phyloP scores from a whole-genome alignment of 768 basidiomycete genomes.

The Boletus vermiculosoides region DNA sequence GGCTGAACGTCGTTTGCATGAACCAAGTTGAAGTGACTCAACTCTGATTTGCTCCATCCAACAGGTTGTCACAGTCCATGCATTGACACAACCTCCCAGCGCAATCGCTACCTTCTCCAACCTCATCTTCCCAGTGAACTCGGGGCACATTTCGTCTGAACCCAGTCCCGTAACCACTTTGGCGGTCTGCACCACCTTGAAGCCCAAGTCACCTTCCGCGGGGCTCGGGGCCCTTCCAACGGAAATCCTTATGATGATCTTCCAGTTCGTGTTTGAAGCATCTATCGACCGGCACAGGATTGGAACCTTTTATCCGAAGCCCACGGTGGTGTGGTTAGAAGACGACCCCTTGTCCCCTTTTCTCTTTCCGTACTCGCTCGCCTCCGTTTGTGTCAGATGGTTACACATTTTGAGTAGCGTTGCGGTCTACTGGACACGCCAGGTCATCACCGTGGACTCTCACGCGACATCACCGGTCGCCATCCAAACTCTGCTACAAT shows the following conservation, averaged over 20 bases:
- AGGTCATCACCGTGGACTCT: slow-evolving; percentile 17
- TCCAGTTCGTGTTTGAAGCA: slow-evolving; percentile 2
- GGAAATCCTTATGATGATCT: slow-evolving; percentile 8
- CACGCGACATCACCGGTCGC: background rate
- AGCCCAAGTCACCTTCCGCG: background rate
- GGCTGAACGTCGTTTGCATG: too few relatives aligned
- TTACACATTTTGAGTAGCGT: slow-evolving; percentile 10
- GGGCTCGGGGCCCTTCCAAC: background rate
- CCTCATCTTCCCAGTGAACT: background rate
- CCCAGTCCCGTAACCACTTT: background rate
- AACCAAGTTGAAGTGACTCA: background rate
- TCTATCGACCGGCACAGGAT: background rate
- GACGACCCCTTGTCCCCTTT: slow-evolving; percentile 8
- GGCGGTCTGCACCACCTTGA: background rate
- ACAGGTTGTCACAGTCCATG: background rate
- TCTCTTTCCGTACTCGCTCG: slow-evolving; percentile 8
- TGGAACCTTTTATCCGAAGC: background rate
- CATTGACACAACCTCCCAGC: background rate
- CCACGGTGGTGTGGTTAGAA: slow-evolving; percentile 5
- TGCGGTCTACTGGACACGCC: slow-evolving; percentile 20
- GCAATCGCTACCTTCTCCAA: background rate
- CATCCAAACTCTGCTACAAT: background rate
- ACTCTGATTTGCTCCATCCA: background rate
- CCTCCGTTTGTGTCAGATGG: slow-evolving; percentile 20
- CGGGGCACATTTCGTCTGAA: background rate